Conservation (phyloP, 441 rosid genomes). For the Biscutella laevigata region DNA sequence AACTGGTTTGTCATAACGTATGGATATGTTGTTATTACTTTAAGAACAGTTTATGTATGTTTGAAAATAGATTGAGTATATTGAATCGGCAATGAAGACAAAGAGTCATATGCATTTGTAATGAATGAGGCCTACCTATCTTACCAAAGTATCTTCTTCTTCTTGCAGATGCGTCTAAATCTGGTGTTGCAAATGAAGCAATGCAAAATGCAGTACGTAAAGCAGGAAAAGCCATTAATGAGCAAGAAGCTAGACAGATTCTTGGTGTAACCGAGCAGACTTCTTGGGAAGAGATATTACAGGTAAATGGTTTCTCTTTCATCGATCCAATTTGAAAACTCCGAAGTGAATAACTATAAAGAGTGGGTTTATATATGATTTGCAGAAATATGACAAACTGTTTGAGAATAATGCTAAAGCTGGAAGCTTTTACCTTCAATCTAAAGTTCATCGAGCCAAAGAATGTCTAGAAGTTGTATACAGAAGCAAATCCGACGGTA, state of each 20-base stretch:
- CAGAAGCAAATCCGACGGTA: constrained; percentile 36
- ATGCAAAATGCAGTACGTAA: constrained; percentile 53
- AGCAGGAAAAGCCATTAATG: constrained; percentile 67
- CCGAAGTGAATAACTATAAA: background rate
- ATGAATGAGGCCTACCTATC: background rate
- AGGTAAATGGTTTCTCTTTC: constrained; percentile 28
- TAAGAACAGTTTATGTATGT: background rate
- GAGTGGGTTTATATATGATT: background rate
- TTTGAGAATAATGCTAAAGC: constrained; percentile 76
- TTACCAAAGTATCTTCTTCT: background rate
- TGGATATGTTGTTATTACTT: background rate
- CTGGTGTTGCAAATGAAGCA: constrained; percentile 78
- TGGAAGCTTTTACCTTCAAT: constrained; percentile 88
- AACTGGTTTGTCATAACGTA: background rate
- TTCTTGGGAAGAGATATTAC: constrained; percentile 74
- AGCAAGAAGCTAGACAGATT: constrained; percentile 79
- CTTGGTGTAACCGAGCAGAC: constrained; percentile 66
- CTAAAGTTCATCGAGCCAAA: constrained; percentile 86
- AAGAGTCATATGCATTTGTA: background rate
- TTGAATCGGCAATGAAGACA: background rate
- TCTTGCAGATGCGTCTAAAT: constrained; percentile 73
- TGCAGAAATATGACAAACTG: constrained; percentile 66
- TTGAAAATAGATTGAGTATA: background rate
- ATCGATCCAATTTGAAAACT: background rate
- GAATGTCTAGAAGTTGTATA: constrained; percentile 65